These are phyloP conservation scores for Heliosperma pusillum DNA, from an alignment of 148 eudicot species.

Conservation along the genomic window DNA sequence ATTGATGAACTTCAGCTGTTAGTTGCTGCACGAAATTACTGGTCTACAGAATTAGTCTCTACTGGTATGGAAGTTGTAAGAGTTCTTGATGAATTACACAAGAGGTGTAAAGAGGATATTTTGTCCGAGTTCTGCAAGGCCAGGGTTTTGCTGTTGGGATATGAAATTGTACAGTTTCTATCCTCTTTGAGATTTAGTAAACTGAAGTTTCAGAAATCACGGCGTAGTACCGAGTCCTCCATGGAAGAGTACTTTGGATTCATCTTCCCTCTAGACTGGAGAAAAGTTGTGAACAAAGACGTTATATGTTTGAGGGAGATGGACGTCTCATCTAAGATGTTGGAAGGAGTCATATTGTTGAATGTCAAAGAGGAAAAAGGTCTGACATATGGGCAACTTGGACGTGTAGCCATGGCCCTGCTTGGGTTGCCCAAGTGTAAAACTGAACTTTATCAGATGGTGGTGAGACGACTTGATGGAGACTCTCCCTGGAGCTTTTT, in stretches of 20 bases:
- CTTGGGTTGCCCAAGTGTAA: slow-evolving; percentile 43
- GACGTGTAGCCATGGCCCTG: slow-evolving; percentile 43
- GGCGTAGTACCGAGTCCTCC: slow-evolving; percentile 25
- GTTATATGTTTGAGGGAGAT: slow-evolving; percentile 40
- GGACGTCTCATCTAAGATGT: slow-evolving; percentile 37
- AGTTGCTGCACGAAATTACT: slow-evolving; percentile 30
- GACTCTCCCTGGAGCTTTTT: slow-evolving; percentile 32
- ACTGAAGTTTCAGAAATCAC: neutral
- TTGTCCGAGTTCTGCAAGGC: slow-evolving; percentile 30
- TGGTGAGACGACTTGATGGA: slow-evolving; percentile 18
- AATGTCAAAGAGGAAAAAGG: slow-evolving; percentile 18
- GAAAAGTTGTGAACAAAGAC: slow-evolving; percentile 25
- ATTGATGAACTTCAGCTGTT: slow-evolving; percentile 30
- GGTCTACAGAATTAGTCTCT: slow-evolving; percentile 39
- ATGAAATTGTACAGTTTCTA: slow-evolving; percentile 43
- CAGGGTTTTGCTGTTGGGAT: slow-evolving; percentile 30
- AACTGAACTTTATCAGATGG: slow-evolving; percentile 24
- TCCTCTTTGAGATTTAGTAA: slow-evolving; percentile 29
- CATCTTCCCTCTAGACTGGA: slow-evolving; percentile 53
- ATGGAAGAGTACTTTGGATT: slow-evolving; percentile 22
- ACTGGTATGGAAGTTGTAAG: slow-evolving; percentile 46
- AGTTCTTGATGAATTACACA: slow-evolving; percentile 38
- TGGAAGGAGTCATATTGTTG: slow-evolving; percentile 34
- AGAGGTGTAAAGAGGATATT: slow-evolving; percentile 5
- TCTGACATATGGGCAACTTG: slow-evolving; percentile 47